Percentiles rank a stretch among this genome's conserved stretches.
Evolutionary conservation across 73 alveolate genomes (phyloP).

Genomic region (Blepharisma stoltei): DNA sequence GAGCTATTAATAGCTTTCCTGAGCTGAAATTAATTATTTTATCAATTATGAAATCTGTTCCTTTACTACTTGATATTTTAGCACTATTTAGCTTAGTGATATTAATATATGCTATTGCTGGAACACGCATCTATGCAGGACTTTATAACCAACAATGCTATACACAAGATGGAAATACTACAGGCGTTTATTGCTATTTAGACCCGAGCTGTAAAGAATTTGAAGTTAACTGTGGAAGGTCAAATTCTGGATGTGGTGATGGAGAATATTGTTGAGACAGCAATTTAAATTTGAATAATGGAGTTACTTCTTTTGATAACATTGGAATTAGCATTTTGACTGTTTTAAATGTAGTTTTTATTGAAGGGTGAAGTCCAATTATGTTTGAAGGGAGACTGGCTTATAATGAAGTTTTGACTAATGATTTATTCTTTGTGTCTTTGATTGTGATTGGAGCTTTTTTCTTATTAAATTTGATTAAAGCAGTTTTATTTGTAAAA

Average conservation of each 20-base stretch:
- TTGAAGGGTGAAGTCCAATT: constrained; percentile 55
- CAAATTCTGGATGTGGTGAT: not conserved
- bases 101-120: constrained; percentile 65
- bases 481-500: constrained; percentile 45
- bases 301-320: constrained; percentile 53
- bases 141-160: constrained; percentile 47
- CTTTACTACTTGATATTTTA: constrained; percentile 60
- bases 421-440: constrained; percentile 40
- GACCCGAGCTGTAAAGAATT: not conserved
- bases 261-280: constrained; percentile 26
- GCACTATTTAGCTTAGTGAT: constrained; percentile 56
- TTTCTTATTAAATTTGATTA: constrained; percentile 47
- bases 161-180: not conserved
- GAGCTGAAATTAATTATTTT: constrained; percentile 60
- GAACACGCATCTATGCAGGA: constrained; percentile 64
- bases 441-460: constrained; percentile 47
- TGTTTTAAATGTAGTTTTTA: constrained; percentile 44
- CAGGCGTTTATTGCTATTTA: not conserved
- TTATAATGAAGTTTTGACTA: not conserved
- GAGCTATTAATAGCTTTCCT: constrained; percentile 68
- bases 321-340: constrained; percentile 36
- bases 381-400: constrained; percentile 41
- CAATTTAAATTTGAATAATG: constrained; percentile 48
- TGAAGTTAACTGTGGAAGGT: constrained; percentile 20
- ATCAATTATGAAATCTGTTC: constrained; percentile 56